phyloP scores from a whole-genome alignment of 1,284 basidiomycete genomes.

The Malassezia arunalokei region DNA sequence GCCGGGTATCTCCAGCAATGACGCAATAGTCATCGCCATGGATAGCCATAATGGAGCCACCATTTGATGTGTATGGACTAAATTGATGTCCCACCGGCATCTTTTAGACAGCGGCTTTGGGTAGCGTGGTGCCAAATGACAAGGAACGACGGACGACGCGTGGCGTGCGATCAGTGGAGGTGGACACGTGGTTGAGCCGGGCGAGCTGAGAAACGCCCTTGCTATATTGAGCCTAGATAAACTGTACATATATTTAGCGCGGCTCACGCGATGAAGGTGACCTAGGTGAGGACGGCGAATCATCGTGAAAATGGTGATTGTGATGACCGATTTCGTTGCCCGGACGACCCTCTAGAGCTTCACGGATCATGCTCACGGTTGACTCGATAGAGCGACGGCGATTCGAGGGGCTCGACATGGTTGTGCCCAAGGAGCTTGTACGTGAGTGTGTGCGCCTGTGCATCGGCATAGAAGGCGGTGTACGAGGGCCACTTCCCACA shows the following conservation, averaged over 20 bases:
- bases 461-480: background rate
- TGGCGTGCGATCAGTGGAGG: constrained; percentile 7
- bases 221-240: background rate
- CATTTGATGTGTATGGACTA: constrained; percentile 43
- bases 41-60: constrained; percentile 41
- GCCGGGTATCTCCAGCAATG: constrained; percentile 43
- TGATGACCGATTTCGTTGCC: background rate
- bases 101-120: background rate
- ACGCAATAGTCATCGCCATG: constrained; percentile 44
- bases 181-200: too few relatives aligned
- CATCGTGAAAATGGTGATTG: background rate
- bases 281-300: background rate
- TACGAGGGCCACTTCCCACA: background rate
- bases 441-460: constrained; percentile 63
- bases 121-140: background rate
- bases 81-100: constrained; percentile 37
- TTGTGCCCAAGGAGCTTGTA: constrained; percentile 84
- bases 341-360: constrained; percentile 28
- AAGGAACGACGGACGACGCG: background rate
- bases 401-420: constrained; percentile 86
- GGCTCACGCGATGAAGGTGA: background rate
- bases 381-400: constrained; percentile 83
- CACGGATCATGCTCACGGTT: constrained; percentile 84
- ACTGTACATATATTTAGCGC: background rate
- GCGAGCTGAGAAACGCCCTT: too few relatives aligned